These are phyloP conservation scores for Mucor irregularis DNA, from an alignment of 371 early-diverging fungal species.

Conservation along the genomic window DNA sequence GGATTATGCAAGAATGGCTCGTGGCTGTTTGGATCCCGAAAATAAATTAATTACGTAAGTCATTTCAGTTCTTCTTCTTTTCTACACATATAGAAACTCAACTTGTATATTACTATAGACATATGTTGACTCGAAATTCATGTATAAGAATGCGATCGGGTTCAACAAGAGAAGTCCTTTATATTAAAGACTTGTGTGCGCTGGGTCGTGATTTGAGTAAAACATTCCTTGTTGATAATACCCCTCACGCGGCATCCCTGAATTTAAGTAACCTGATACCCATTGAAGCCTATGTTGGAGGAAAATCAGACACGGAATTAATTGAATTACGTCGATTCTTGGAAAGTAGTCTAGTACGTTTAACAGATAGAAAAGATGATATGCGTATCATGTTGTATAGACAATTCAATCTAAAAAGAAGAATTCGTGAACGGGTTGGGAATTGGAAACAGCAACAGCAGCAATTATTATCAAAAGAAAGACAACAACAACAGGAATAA, in stretches of 20 bases:
- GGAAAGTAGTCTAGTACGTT: conserved; percentile 34
- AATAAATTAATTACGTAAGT: conserved; percentile 39
- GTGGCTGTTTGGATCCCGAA: conserved; percentile 40
- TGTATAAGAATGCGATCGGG: conserved; percentile 43
- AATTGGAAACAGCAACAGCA: conserved; percentile 34
- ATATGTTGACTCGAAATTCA: conserved; percentile 39
- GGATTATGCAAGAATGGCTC: conserved; percentile 42
- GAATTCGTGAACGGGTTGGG: conserved; percentile 37
- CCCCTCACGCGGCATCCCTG: conserved; percentile 50
- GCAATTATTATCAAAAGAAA: too few species aligned
- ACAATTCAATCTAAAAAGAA: conserved; percentile 44
- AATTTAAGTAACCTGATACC: conserved; percentile 51
- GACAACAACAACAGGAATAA: background rate
- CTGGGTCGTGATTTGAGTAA: conserved; percentile 47
- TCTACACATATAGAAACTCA: background rate
- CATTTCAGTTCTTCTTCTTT: conserved; percentile 1
- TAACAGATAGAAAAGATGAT: conserved; percentile 39
- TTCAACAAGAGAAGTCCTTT: conserved; percentile 32
- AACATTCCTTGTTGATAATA: conserved; percentile 47
- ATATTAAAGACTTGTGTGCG: conserved; percentile 46
- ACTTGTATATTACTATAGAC: conserved; percentile 19
- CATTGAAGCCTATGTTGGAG: conserved; percentile 45
- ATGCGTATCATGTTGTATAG: conserved; percentile 43
- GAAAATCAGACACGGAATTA: conserved; percentile 36
- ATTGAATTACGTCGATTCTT: conserved; percentile 35